Base-by-base conservation (phyloP, 108 stramenopile genomes). In the Pinguiococcus pyrenoidosus region DNA sequence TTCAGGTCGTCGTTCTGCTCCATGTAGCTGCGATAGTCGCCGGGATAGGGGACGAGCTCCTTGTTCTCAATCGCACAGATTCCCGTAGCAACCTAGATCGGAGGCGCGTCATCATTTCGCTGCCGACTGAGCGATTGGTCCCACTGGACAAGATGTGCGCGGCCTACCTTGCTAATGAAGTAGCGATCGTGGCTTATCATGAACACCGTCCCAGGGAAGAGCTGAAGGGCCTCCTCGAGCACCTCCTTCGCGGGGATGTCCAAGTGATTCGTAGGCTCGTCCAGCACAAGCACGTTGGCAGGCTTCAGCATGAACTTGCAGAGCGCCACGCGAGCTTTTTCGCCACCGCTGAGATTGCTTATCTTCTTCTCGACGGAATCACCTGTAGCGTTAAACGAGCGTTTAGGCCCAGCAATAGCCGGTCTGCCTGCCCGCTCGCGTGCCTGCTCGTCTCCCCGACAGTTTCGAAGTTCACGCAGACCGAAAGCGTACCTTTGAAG, bases 161-260 rank as follows among this genome's bases (percentile, higher is more conserved):
- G n/a, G n/a, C n/a, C n/a, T n/a, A 46, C 59, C 42, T 83, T 77
- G 34, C 81, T 83, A 62, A 96, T 82, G 60, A 96, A 96, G 75
- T 89, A 96, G 32, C 93, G 77, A 74, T 96, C 93, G 54, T 96
- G 93, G 0, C 84, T 86, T 4, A 96, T 81, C 21, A 96, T 71
- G 29, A 92, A 71, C 17, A 92, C 78, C 4, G 88, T 75, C 29
- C 93, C 93, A 21, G 72, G 77, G 63, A 87, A 96, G 59, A 89
- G 71, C 60, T 82, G 85, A 9, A 92, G 70, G 6, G 93, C 93
- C 59, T 95, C 93, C 56, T 96, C 93, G 3, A 96, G 70, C 85
- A 92, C 89, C 73, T 96, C 90, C 48, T 89, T 89, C 6, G 89
- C 88, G n/a, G 89, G 87, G 42, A 96, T 92, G 50, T 89, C 87